These are phyloP conservation scores for Cylindrotheca fusiformis DNA, from an alignment of 108 stramenopile genomes.

Conservation along the genomic window DNA sequence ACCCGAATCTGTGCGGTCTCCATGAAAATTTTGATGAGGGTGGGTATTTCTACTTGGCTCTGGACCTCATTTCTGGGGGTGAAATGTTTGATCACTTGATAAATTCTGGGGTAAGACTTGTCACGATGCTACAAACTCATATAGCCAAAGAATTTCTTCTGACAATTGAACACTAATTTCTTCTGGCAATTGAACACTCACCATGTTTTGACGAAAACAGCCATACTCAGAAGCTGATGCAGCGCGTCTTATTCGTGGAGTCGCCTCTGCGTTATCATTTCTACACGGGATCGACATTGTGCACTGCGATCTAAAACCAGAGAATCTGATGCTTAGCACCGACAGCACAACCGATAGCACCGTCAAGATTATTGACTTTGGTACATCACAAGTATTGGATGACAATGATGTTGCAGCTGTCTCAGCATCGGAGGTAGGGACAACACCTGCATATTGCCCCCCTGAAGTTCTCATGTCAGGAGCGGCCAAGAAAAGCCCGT, in stretches of 20 bases:
- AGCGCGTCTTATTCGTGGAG: constrained; percentile 58
- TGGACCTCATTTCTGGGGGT: constrained; percentile 72
- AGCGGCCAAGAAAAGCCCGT: constrained; percentile 17
- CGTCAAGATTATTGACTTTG: constrained; percentile 86
- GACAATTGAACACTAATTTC: no score
- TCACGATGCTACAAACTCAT: no score
- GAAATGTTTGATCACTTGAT: constrained; percentile 86
- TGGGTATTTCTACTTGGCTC: constrained; percentile 63
- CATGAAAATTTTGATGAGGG: constrained; percentile 66
- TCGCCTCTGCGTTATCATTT: constrained; percentile 72
- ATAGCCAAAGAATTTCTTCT: no score
- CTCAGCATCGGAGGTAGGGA: not conserved
- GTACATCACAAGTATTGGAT: constrained; percentile 57
- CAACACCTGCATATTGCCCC: constrained; percentile 80
- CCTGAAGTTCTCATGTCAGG: constrained; percentile 56
- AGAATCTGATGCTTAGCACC: constrained; percentile 70
- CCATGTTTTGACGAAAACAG: no score
- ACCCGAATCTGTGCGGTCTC: constrained; percentile 79
- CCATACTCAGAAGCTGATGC: constrained; percentile 75
- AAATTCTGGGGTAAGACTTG: constrained; percentile 49
- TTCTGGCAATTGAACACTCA: no score
- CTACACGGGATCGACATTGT: constrained; percentile 64
- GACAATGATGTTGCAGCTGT: constrained; percentile 12
- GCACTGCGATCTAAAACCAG: constrained; percentile 85
- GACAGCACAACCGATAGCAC: constrained; percentile 50